Evolutionary conservation across 805 yeast species (phyloP), one percentile per base, ranked within the genome.

Genomic region (Yarrowia divulgata): DNA sequence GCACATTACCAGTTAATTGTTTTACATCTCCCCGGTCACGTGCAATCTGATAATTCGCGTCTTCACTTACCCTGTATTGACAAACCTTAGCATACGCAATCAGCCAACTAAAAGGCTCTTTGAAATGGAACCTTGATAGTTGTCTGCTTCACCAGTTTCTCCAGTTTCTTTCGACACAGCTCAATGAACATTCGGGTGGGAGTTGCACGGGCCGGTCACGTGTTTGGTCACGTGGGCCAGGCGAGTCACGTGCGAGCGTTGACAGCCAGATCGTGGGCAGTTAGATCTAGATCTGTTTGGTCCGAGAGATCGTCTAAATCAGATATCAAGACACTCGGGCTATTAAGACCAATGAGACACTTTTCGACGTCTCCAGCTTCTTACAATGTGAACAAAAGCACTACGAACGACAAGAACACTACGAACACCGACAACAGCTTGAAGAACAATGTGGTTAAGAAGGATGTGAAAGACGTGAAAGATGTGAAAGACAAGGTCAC

Each of bases 111-210:
- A 39, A 54, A 54, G 58, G 37, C 43, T 35, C 32, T 35, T 54
- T 54, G 58, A 12, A 42, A 52, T 34, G 39, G 60, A 54, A 54
- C 60, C 60, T 54, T 54, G 60, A 54, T 54, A 54, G 45, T 54
- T 54, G 60, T 23, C 14, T 29, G 19, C 23, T 2, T 43, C 5
- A 19, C 10, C 29, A 19, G 12, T 1, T 8, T 19, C 7, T 3
- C 29, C 32, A 18, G 18, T 40, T 13, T 12, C 16, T 9, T 18
- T 19, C 19, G 29, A 19, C 8, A 16, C 7, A 3, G 29, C 19
- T 18, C 32, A 23, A 54, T 54, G 60, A 54, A 54, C 45, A 39
- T 54, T 45, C 39, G 60, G 45, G 60, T 39, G 45, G 23, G 60
- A 19, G 43, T 54, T 45, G 60, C 60, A 18, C 45, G 60, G 18